phyloP scores from a whole-genome alignment of 805 yeast species.

The Danielozyma ontarioensis region DNA sequence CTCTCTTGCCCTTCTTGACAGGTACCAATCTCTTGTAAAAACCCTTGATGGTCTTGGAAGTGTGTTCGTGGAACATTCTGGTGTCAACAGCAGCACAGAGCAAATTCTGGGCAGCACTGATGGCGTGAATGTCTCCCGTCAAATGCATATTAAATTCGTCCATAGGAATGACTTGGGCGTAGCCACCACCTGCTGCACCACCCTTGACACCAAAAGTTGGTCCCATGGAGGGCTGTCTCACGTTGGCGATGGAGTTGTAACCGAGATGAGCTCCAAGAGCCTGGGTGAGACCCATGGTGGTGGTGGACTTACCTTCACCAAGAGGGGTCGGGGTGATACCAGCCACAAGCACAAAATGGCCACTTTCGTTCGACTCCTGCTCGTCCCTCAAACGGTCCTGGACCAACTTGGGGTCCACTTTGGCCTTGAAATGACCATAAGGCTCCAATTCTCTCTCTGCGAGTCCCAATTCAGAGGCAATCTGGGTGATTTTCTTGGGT shows the following conservation, averaged over 20 bases:
- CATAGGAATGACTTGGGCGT: conserved; percentile 97
- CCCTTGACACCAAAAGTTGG: conserved; percentile 99
- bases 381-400: conserved; percentile 42
- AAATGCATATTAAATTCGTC: conserved; percentile 97
- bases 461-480: conserved; percentile 83
- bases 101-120: conserved; percentile 87
- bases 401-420: conserved; percentile 51
- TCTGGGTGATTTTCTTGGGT: conserved; percentile 72
- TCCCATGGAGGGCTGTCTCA: conserved; percentile 98
- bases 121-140: conserved; percentile 97
- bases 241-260: conserved; percentile 84
- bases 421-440: conserved; percentile 87
- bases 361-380: conserved; percentile 58
- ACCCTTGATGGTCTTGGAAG: conserved; percentile 73
- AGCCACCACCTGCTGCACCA: conserved; percentile 99
- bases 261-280: conserved; percentile 89
- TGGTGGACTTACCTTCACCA: conserved; percentile 97
- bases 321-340: conserved; percentile 98
- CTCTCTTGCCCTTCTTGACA: conserved; percentile 71
- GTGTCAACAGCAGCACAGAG: conserved; percentile 97
- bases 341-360: conserved; percentile 86
- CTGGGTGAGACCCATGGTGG: conserved; percentile 95
- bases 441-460: conserved; percentile 75
- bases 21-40: conserved; percentile 86
- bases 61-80: conserved; percentile 89